A percentile compares a stretch with the other conserved stretches of the same genome.
These are phyloP conservation scores for Anacardium occidentale DNA, from an alignment of 345 rosid species.

Conservation along the genomic window DNA sequence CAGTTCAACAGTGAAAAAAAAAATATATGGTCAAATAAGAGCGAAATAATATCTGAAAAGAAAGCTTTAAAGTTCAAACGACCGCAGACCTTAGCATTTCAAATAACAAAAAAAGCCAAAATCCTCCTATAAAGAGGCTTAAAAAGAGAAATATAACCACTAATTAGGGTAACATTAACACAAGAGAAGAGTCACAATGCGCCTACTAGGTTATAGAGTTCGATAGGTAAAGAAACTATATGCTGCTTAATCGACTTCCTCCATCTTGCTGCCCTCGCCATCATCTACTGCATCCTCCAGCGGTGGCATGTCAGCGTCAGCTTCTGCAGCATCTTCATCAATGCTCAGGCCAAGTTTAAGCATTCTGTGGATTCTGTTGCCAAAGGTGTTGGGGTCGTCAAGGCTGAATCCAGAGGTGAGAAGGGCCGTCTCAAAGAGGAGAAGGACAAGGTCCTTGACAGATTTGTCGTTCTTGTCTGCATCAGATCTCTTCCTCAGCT, in stretches of 20 bases:
- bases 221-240: no score
- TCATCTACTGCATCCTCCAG: slow-evolving; percentile 67
- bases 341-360: slow-evolving; percentile 78
- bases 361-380: slow-evolving; percentile 88
- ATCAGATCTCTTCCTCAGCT: slow-evolving; percentile 82
- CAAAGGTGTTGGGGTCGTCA: slow-evolving; percentile 86
- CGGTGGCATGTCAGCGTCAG: slow-evolving; percentile 69
- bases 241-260: slow-evolving; percentile 67
- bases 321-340: slow-evolving; percentile 72
- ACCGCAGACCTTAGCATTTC: not conserved
- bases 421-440: slow-evolving; percentile 75
- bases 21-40: no score
- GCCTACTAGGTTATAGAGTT: no score
- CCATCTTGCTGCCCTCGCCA: slow-evolving; percentile 91
- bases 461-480: slow-evolving; percentile 85
- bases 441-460: slow-evolving; percentile 77
- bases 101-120: not conserved
- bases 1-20: no score
- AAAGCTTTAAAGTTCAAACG: not conserved
- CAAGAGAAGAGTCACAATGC: not conserved
- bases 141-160: not conserved
- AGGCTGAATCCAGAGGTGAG: slow-evolving; percentile 91
- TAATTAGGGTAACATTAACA: not conserved
- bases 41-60: no score
- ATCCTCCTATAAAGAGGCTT: not conserved